Conservation (phyloP, 2,329 filamentous ascomycete genomes). For the Pseudogymnoascus sp. region DNA sequence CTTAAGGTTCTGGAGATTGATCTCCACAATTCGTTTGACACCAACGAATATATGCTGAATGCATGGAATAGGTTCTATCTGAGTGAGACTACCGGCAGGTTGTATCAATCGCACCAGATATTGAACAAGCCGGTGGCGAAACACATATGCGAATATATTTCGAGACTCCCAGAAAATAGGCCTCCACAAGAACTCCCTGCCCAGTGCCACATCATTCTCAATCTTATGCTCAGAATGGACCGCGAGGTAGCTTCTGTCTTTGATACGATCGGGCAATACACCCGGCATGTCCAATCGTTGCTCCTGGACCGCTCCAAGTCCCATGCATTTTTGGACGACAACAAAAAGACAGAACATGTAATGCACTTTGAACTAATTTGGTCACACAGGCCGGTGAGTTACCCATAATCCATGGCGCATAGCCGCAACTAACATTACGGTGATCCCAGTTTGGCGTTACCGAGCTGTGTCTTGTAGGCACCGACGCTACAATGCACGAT, state of each 20-base stretch:
- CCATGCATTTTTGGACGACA: neutral
- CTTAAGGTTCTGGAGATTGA: neutral
- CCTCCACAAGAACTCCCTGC: neutral
- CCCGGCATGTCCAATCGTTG: neutral
- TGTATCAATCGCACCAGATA: neutral
- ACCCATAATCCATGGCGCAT: too few species aligned
- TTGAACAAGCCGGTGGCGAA: neutral
- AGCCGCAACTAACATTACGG: neutral
- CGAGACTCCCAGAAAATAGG: neutral
- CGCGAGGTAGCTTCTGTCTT: neutral
- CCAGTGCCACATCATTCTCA: neutral
- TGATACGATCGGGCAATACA: neutral
- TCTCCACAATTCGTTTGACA: neutral
- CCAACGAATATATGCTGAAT: neutral
- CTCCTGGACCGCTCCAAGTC: neutral
- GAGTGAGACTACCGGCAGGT: neutral
- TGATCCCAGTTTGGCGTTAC: neutral
- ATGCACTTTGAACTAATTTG: neutral
- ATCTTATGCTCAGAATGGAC: neutral
- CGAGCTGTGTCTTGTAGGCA: neutral
- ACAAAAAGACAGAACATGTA: neutral
- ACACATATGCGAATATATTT: neutral
- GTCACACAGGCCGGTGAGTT: neutral
- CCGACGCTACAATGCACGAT: neutral
- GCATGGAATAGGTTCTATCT: constrained; percentile 1